phyloP scores from a whole-genome alignment of 495 filamentous ascomycete genomes.

The Talaromyces liani region DNA sequence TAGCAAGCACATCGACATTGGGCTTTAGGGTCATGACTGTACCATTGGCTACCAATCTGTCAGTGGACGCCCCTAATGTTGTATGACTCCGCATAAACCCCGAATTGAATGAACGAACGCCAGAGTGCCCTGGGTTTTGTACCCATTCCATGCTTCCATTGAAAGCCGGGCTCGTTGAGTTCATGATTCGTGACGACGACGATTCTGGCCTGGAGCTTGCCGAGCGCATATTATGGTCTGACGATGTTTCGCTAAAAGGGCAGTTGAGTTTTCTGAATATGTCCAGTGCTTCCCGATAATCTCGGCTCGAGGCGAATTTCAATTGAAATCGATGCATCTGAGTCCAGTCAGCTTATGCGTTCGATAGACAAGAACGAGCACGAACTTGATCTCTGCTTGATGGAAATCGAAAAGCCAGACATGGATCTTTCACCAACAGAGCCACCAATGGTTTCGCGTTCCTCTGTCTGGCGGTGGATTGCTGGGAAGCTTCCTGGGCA shows the following conservation, averaged over 20 bases:
- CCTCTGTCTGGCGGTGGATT: slow-evolving; percentile 8
- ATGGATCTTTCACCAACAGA: slow-evolving; percentile 36
- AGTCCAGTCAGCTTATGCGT: background rate
- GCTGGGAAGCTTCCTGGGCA: slow-evolving; percentile 14
- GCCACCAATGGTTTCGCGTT: slow-evolving; percentile 22
- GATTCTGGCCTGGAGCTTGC: slow-evolving; percentile 18
- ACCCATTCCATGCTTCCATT: background rate
- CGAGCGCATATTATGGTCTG: slow-evolving; percentile 13
- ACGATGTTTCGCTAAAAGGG: slow-evolving; percentile 30
- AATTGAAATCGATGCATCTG: slow-evolving; percentile 38
- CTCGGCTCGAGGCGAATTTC: slow-evolving; percentile 29
- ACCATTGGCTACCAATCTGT: slow-evolving; percentile 3
- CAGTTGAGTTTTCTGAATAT: slow-evolving; percentile 33
- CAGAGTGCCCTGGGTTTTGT: background rate
- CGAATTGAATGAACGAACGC: background rate
- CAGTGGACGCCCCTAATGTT: slow-evolving; percentile 1
- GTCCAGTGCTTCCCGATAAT: slow-evolving; percentile 31
- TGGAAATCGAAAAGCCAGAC: slow-evolving; percentile 36
- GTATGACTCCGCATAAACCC: slow-evolving; percentile 5
- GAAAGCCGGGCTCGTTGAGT: background rate
- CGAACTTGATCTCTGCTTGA: slow-evolving; percentile 7
- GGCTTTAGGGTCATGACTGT: background rate
- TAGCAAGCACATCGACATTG: background rate
- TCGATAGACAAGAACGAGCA: background rate
- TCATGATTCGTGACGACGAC: slow-evolving; percentile 14